Evolutionary conservation across 805 yeast species (phyloP).

Genomic region (Saccharomyces jurei): DNA sequence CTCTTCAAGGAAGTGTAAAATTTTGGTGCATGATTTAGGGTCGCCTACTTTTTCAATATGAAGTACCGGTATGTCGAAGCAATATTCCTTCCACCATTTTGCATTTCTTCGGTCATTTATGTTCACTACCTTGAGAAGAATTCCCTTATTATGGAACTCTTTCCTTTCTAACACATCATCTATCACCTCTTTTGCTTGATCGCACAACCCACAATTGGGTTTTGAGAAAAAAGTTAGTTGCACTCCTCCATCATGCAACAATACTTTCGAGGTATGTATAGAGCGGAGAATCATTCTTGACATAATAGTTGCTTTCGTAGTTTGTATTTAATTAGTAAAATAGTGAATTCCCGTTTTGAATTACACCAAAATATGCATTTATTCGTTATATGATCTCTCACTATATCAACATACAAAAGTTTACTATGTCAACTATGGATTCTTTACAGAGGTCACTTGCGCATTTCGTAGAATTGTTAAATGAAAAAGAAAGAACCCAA

Average conservation of each 20-base stretch:
- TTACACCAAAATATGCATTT: neutral
- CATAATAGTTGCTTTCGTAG: neutral
- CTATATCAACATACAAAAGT: neutral
- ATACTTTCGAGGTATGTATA: conserved; percentile 4
- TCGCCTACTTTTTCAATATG: conserved; percentile 46
- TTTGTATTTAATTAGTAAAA: too few relatives aligned
- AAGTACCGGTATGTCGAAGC: conserved; percentile 73
- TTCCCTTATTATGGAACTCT: conserved; percentile 22
- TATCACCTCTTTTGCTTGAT: conserved; percentile 51
- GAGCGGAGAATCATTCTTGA: neutral
- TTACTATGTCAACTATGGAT: neutral
- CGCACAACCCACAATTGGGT: conserved; percentile 60
- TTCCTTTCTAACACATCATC: conserved; percentile 31
- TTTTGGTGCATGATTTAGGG: conserved; percentile 43
- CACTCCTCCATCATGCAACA: conserved; percentile 7
- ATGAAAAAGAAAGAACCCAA: neutral
- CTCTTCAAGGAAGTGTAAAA: conserved; percentile 59
- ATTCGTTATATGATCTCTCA: neutral
- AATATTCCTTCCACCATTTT: conserved; percentile 62
- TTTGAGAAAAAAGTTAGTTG: conserved; percentile 57
- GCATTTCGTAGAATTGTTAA: neutral
- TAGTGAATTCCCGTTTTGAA: neutral
- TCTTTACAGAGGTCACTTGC: neutral
- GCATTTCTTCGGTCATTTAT: conserved; percentile 52
- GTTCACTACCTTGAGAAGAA: conserved; percentile 40